phyloP scores from a whole-genome alignment of 2,329 filamentous ascomycete species.

The Fusarium nanum region DNA sequence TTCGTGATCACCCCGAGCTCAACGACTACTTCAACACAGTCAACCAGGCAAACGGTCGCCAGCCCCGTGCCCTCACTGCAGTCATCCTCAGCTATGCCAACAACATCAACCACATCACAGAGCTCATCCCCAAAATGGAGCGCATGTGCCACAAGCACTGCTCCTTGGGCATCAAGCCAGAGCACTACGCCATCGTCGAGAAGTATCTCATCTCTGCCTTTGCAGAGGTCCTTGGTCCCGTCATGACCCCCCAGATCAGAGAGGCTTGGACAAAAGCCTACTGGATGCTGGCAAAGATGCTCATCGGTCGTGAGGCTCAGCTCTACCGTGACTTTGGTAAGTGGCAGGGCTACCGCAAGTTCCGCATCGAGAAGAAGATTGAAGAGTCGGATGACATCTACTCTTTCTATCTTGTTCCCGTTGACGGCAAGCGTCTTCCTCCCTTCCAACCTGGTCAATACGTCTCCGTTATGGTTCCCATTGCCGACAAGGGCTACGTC shows the following conservation, averaged over 20 bases:
- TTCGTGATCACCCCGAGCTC: conserved; percentile 72
- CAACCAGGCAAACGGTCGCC: conserved; percentile 53
- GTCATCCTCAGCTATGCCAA: conserved; percentile 75
- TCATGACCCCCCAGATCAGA: conserved; percentile 72
- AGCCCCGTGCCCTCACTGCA: conserved; percentile 51
- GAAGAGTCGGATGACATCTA: conserved; percentile 75
- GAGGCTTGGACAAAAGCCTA: conserved; percentile 79
- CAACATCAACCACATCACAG: conserved; percentile 73
- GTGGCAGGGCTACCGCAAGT: conserved; percentile 76
- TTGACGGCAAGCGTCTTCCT: conserved; percentile 70
- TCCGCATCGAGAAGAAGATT: conserved; percentile 73
- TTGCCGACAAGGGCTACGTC: conserved; percentile 66
- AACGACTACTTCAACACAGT: conserved; percentile 74
- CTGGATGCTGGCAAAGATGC: conserved; percentile 77
- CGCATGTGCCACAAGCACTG: conserved; percentile 78
- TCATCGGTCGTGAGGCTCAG: conserved; percentile 73
- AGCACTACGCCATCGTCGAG: conserved; percentile 78
- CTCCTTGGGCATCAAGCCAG: conserved; percentile 73
- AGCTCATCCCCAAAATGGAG: conserved; percentile 65
- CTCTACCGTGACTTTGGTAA: conserved; percentile 70
- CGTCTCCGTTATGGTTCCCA: conserved; percentile 70
- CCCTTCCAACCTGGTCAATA: conserved; percentile 78
- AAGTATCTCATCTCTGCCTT: conserved; percentile 76
- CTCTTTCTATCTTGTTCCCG: conserved; percentile 75
- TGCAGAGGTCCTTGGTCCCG: conserved; percentile 70